Conservation (phyloP, 2,329 filamentous ascomycete species). For the Dactylellina leptospora region DNA sequence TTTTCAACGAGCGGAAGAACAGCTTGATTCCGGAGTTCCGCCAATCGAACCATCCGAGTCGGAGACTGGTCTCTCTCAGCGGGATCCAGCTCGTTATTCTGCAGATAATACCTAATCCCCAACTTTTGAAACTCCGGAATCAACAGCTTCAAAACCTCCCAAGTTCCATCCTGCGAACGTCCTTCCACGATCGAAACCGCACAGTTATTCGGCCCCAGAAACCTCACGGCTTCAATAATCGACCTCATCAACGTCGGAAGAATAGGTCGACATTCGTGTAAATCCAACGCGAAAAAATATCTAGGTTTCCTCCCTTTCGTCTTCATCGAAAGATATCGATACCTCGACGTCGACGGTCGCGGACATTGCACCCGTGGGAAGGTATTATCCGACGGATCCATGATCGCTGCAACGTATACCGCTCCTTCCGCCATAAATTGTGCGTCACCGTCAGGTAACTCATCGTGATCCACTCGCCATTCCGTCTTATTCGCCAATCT, state of each 20-base stretch:
- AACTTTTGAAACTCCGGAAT: not conserved
- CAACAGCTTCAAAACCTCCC: not conserved
- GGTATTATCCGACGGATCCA: too few relatives aligned
- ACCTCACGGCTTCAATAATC: not conserved
- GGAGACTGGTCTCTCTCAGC: not conserved
- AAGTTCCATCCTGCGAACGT: not conserved
- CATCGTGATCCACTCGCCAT: too few relatives aligned
- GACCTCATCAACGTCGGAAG: not conserved
- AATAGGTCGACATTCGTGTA: not conserved
- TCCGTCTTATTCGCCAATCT: too few relatives aligned
- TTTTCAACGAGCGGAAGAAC: not conserved
- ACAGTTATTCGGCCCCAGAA: not conserved
- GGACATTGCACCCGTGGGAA: too few relatives aligned
- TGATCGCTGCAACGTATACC: too few relatives aligned
- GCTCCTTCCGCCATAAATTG: too few relatives aligned
- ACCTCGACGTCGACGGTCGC: too few relatives aligned
- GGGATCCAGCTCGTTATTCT: not conserved
- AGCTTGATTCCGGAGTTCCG: not conserved
- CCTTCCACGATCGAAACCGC: not conserved
- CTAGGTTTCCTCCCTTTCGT: not conserved
- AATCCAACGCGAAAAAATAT: slow-evolving; percentile 5
- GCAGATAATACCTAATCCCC: not conserved
- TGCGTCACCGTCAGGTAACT: too few relatives aligned
- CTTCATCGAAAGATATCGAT: not conserved
- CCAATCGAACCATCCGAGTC: not conserved